Conservation (phyloP, 352 stramenopile species). For the Pythium coloratum region DNA sequence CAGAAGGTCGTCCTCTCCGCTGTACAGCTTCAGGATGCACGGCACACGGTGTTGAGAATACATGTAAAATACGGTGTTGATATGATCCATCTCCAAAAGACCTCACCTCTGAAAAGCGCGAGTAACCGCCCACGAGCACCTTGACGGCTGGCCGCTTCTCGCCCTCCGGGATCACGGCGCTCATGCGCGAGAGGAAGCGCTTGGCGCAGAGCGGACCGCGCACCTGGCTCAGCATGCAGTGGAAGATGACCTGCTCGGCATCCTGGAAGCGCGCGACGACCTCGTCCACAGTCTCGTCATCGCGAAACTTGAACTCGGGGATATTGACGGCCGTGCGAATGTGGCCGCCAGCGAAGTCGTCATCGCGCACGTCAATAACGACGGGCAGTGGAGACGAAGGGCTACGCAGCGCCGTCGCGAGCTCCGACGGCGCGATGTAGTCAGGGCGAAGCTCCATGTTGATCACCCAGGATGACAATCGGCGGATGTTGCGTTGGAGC, state of each 20-base stretch:
- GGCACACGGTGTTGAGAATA: constrained; percentile 3
- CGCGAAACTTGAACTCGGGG: constrained; percentile 74
- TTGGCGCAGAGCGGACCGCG: constrained; percentile 77
- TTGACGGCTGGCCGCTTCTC: constrained; percentile 53
- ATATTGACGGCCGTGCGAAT: constrained; percentile 80
- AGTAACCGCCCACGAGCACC: constrained; percentile 73
- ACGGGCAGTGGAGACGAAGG: constrained; percentile 36
- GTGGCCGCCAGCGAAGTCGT: constrained; percentile 71
- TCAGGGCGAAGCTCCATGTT: constrained; percentile 25
- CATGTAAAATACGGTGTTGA: background rate
- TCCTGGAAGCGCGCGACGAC: constrained; percentile 68
- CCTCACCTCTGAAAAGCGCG: constrained; percentile 56
- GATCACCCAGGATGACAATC: background rate
- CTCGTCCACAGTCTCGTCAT: constrained; percentile 79
- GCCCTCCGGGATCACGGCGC: constrained; percentile 43
- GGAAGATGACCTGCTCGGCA: constrained; percentile 72
- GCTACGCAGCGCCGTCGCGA: constrained; percentile 56
- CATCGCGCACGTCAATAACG: constrained; percentile 79
- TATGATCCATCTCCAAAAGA: background rate
- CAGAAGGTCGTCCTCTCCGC: constrained; percentile 25
- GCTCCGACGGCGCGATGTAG: constrained; percentile 49
- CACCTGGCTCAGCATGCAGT: constrained; percentile 89
- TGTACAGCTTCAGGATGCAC: constrained; percentile 23
- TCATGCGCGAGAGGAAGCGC: constrained; percentile 69
- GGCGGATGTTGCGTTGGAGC: background rate